phyloP scores from a whole-genome alignment of 305 asterid species.

The Andrographis paniculata region DNA sequence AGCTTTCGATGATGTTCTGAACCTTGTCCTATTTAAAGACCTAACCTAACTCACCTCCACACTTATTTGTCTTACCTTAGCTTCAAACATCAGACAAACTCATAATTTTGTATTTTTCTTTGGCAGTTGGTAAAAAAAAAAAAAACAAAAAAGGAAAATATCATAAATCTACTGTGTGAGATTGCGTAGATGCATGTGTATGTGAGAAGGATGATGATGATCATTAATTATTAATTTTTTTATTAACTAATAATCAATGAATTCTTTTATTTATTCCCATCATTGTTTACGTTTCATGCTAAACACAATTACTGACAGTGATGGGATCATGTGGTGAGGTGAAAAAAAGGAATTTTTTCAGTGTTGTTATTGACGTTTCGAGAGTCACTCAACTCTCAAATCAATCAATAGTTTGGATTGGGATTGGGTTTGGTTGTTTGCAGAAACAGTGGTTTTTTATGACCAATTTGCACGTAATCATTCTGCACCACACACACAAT shows the following conservation, averaged over 20 bases:
- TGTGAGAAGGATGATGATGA: no score
- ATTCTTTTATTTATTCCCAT: background rate
- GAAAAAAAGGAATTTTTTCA: no score
- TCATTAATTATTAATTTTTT: no score
- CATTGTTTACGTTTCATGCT: conserved; percentile 6
- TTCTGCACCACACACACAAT: conserved; percentile 41
- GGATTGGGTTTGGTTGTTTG: no score
- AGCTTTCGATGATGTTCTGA: no score
- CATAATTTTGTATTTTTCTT: no score
- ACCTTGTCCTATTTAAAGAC: conserved; percentile 1
- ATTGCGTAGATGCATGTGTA: background rate
- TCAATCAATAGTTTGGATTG: conserved; percentile 22
- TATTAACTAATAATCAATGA: background rate
- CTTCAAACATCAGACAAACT: background rate
- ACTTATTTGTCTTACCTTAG: conserved; percentile 1
- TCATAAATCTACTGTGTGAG: background rate
- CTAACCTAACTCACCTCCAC: background rate
- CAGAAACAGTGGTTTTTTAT: background rate
- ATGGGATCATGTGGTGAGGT: no score
- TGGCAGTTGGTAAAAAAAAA: no score
- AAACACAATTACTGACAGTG: background rate
- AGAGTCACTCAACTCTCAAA: conserved; percentile 36
- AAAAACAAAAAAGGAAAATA: no score
- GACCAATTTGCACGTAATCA: conserved; percentile 41
- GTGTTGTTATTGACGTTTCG: conserved; percentile 25